Conservation (phyloP, 73 alveolate genomes). For the Durusdinium trenchii region DNA sequence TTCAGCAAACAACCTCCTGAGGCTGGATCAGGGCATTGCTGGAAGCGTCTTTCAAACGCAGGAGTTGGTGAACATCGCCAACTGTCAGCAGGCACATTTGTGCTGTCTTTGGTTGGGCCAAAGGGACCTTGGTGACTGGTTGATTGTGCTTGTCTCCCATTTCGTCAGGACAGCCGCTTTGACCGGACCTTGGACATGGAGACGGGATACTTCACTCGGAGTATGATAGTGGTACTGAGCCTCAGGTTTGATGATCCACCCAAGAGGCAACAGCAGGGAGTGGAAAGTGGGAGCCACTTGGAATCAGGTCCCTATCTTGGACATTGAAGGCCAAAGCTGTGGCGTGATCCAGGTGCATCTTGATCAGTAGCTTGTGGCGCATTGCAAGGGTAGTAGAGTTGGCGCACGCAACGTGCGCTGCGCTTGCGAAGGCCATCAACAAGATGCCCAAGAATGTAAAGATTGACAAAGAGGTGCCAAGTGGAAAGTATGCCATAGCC, state of each 20-base stretch:
- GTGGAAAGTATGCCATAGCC: slow-evolving; percentile 47
- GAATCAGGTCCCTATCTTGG: slow-evolving; percentile 65
- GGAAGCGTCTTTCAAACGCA: slow-evolving; percentile 53
- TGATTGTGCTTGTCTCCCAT: neutral
- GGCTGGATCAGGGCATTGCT: slow-evolving; percentile 83
- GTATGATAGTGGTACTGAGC: slow-evolving; percentile 40
- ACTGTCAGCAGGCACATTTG: slow-evolving; percentile 45
- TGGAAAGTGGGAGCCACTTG: neutral
- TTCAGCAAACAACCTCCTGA: neutral
- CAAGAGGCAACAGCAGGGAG: too few species aligned
- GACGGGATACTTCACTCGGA: slow-evolving; percentile 82
- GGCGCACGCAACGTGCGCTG: neutral
- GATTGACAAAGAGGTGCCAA: slow-evolving; percentile 5
- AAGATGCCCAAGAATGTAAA: slow-evolving; percentile 55
- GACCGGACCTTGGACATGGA: slow-evolving; percentile 79
- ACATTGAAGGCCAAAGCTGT: slow-evolving; percentile 71
- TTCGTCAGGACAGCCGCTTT: slow-evolving; percentile 59
- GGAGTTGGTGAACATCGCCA: slow-evolving; percentile 82
- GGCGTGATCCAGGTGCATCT: slow-evolving; percentile 91
- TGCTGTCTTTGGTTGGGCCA: neutral
- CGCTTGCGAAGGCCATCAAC: slow-evolving; percentile 70
- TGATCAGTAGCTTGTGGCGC: neutral
- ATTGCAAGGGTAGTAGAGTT: neutral
- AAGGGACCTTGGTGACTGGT: neutral
- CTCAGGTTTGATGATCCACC: neutral